phyloP scores from a whole-genome alignment of 257 asterid genomes.

The Solanum sejunctum region DNA sequence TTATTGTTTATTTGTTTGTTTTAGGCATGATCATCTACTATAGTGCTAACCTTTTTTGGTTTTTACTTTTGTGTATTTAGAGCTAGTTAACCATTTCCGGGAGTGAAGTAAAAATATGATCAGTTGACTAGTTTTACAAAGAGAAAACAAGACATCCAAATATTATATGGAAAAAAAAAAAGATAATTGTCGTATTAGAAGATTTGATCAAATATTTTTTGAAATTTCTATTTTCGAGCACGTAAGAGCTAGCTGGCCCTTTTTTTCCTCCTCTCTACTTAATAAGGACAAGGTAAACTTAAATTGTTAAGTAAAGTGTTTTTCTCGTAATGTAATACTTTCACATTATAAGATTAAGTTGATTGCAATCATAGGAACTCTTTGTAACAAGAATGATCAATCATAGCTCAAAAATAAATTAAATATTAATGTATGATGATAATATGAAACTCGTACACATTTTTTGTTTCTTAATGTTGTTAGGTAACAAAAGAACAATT shows the following conservation, averaged over 20 bases:
- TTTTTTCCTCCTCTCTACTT: background rate
- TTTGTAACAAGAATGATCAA: background rate
- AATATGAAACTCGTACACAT: background rate
- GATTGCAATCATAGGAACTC: background rate
- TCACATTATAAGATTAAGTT: background rate
- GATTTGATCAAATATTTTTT: background rate
- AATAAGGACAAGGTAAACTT: background rate
- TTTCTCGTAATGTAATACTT: background rate
- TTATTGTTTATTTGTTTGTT: background rate
- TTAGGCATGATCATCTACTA: background rate
- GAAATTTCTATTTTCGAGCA: background rate
- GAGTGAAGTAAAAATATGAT: background rate
- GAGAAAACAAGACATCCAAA: background rate
- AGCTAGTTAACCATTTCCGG: background rate
- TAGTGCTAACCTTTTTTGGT: background rate
- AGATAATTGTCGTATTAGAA: background rate
- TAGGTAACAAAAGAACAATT: slow-evolving; percentile 75
- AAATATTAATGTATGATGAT: background rate
- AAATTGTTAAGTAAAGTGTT: background rate
- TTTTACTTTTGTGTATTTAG: background rate
- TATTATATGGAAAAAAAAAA: background rate
- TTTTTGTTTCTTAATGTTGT: background rate
- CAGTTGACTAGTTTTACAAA: background rate
- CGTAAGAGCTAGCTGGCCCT: background rate
- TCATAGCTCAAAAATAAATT: background rate